These are phyloP conservation scores for Anisodus tanguticus DNA, from an alignment of 257 asterid species.

Conservation along the genomic window DNA sequence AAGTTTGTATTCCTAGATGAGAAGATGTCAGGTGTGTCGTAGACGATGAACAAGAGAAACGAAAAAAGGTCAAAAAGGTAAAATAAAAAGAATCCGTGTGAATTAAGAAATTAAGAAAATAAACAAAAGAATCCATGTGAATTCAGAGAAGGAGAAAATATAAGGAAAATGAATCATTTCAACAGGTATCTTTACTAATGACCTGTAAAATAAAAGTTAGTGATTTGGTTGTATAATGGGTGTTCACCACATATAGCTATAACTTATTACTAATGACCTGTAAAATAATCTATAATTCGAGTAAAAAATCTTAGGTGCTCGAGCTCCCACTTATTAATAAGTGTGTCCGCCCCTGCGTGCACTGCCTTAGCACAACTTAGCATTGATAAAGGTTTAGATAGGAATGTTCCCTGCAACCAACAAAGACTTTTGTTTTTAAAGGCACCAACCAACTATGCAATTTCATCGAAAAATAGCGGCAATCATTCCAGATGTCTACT, in stretches of 20 bases:
- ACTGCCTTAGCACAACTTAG: too few relatives aligned
- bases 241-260: neutral
- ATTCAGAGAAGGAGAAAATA: neutral
- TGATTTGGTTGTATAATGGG: neutral
- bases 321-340: neutral
- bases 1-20: neutral
- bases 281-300: too few relatives aligned
- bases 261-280: neutral
- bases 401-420: too few relatives aligned
- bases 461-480: too few relatives aligned
- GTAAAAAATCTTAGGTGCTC: neutral
- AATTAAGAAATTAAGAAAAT: too few relatives aligned
- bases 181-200: neutral
- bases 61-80: neutral
- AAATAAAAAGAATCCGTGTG: neutral
- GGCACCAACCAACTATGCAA: too few relatives aligned
- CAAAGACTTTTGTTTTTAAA: too few relatives aligned
- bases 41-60: neutral
- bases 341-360: too few relatives aligned
- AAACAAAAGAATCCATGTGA: too few relatives aligned
- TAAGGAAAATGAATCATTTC: neutral
- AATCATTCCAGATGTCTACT: too few relatives aligned
- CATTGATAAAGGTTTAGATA: too few relatives aligned
- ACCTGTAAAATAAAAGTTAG: too few relatives aligned
- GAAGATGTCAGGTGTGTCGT: conserved; percentile 6